Evolutionary conservation across 345 rosid genomes (phyloP), one percentile per base, ranked within the genome.

Genomic region (Excoecaria agallocha): DNA sequence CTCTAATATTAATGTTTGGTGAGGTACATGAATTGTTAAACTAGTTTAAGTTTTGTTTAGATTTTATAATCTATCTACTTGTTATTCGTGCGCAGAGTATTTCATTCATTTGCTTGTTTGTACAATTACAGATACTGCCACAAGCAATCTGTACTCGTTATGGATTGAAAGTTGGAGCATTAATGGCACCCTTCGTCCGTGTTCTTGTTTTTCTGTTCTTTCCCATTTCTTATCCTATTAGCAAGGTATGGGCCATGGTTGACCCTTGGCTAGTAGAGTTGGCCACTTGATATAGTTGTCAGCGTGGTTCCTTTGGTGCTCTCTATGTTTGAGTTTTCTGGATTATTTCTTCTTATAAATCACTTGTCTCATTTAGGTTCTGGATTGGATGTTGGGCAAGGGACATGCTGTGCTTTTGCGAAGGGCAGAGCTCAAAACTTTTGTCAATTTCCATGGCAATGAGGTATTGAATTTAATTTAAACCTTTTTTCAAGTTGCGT

Each of bases 371-470:
- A 9, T 81, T 64, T 74, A 94, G 98, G 89, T 94, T 72, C 82
- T 94, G 80, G 98, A 94, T 86, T 92, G 92, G 95, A 89, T 94
- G 98, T 79, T 94, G 85, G 98, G 98, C 68, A 94, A 92, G 82
- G 97, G 97, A 64, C 98, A 92, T 57, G 93, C 88, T 74, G 95
- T 77, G 75, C 97, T 94, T 54, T 76, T 94, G 76, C 81, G 98
- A 61, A 87, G 98, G 81, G 98, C 98, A 54, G 98, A 94, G 88
- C 87, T 94, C 39, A 92, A 94, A 79, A 94, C 97, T 74, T 94
- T 94, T 51, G 90, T 94, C 49, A 80, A 81, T 76, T 92, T 94
- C 76, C 98, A 94, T 82, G 97, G 97, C 73, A 92, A 94, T 66
- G 89, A 94, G 97, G 98, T 92, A 77, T 19, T 50, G 6, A 59